These are phyloP conservation scores for Lasiodiplodia gonubiensis DNA, from an alignment of 2,329 filamentous ascomycete species.

Conservation along the genomic window DNA sequence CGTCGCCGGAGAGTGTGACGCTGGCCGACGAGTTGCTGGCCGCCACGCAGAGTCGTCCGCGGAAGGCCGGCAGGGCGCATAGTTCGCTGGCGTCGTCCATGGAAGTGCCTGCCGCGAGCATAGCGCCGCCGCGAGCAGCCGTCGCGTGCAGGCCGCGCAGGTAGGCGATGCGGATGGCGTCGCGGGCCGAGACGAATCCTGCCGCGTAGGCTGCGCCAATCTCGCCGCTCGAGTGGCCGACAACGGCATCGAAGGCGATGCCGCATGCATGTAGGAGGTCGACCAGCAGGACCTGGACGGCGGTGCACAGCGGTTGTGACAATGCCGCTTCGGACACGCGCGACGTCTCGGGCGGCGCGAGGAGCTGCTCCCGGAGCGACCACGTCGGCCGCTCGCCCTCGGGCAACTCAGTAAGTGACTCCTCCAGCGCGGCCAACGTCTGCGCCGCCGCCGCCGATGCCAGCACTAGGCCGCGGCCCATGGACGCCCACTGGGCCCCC, in stretches of 20 bases:
- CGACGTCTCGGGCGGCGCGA: constrained; percentile 33
- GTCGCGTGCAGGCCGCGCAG: constrained; percentile 27
- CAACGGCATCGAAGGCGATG: constrained; percentile 35
- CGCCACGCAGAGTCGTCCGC: constrained; percentile 35
- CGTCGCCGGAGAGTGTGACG: constrained; percentile 34
- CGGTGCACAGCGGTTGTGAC: constrained; percentile 37
- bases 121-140: constrained; percentile 40
- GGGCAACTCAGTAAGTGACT: constrained; percentile 21
- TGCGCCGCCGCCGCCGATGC: constrained; percentile 11
- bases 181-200: constrained; percentile 32
- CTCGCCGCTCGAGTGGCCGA: constrained; percentile 40
- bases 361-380: constrained; percentile 33
- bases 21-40: constrained; percentile 35
- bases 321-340: constrained; percentile 33
- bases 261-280: constrained; percentile 38
- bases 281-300: constrained; percentile 38
- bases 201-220: constrained; percentile 39
- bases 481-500: constrained; percentile 50
- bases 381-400: constrained; percentile 29
- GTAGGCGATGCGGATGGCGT: constrained; percentile 38
- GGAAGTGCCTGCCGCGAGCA: constrained; percentile 38
- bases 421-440: constrained; percentile 37
- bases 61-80: constrained; percentile 23
- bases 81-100: constrained; percentile 11
- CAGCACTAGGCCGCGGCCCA: constrained; percentile 47